phyloP scores from a whole-genome alignment of 257 asterid species.

The Fraxinus excelsior region DNA sequence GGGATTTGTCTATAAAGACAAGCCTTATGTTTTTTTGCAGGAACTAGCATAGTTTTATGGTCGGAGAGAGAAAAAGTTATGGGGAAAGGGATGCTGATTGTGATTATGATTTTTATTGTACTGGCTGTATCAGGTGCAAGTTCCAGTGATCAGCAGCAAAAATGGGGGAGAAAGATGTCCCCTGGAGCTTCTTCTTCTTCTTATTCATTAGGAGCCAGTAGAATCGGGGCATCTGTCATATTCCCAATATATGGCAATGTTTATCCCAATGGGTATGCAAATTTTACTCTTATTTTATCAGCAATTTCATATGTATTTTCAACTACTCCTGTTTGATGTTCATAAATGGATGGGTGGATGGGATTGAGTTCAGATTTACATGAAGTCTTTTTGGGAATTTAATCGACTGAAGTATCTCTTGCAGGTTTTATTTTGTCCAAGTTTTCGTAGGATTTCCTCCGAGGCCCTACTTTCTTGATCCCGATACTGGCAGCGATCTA shows the following conservation, averaged over 20 bases:
- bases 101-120: not conserved
- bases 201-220: slow-evolving; percentile 35
- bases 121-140: slow-evolving; percentile 47
- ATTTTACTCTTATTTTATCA: not conserved
- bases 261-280: slow-evolving; percentile 82
- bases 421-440: slow-evolving; percentile 87
- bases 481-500: slow-evolving; percentile 99
- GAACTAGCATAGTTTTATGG: not conserved
- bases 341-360: not conserved
- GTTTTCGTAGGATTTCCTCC: slow-evolving; percentile 83
- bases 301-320: not conserved
- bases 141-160: slow-evolving; percentile 45
- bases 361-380: not conserved
- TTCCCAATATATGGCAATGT: slow-evolving; percentile 86
- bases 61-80: not conserved
- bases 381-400: not conserved
- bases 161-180: slow-evolving; percentile 61
- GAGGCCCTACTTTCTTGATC: slow-evolving; percentile 94
- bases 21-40: not conserved
- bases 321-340: slow-evolving; percentile 7
- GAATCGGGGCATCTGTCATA: slow-evolving; percentile 52
- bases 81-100: not conserved
- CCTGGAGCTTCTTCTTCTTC: slow-evolving; percentile 25
- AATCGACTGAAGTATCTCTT: slow-evolving; percentile 14
- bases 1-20: slow-evolving; percentile 10